Evolutionary conservation across 23 red algal genomes (phyloP).

Genomic region (Gracilaria caudata): DNA sequence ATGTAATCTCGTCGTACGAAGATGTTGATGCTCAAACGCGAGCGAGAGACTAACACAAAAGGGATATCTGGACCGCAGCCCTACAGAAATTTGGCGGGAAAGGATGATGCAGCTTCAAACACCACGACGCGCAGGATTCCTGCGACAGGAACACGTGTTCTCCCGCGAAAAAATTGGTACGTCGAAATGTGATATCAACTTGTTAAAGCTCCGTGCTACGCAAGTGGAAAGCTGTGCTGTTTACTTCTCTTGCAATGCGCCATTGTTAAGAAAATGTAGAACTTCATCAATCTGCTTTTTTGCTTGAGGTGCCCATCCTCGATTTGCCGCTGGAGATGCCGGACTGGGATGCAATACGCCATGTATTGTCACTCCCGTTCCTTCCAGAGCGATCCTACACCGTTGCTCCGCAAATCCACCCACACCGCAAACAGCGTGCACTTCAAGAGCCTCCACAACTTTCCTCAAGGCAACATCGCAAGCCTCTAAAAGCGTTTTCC

Average conservation of each 20-base stretch:
- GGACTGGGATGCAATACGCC: constrained; percentile 66
- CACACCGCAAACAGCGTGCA: constrained; percentile 42
- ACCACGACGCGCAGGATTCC: too few relatives aligned
- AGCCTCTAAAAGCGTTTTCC: neutral
- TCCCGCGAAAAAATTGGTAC: neutral
- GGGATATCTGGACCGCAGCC: neutral
- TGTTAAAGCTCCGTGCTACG: too few relatives aligned
- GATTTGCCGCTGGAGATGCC: constrained; percentile 63
- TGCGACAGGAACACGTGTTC: neutral
- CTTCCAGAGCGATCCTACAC: constrained; percentile 19
- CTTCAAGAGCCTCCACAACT: constrained; percentile 47
- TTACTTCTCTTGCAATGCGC: neutral
- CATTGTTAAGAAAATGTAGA: neutral
- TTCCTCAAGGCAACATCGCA: constrained; percentile 62
- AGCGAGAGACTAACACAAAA: neutral
- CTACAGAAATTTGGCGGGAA: neutral
- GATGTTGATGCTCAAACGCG: too few relatives aligned
- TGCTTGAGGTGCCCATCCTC: constrained; percentile 57
- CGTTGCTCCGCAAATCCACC: constrained; percentile 65
- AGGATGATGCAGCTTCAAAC: neutral
- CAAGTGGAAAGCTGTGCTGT: too few relatives aligned
- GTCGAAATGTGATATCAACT: too few relatives aligned
- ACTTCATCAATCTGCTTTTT: constrained; percentile 37
- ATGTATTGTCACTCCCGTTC: neutral
- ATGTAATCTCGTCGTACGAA: too few relatives aligned